phyloP scores from a whole-genome alignment of 208 protist species.

The Trichomonas vaginalis region DNA sequence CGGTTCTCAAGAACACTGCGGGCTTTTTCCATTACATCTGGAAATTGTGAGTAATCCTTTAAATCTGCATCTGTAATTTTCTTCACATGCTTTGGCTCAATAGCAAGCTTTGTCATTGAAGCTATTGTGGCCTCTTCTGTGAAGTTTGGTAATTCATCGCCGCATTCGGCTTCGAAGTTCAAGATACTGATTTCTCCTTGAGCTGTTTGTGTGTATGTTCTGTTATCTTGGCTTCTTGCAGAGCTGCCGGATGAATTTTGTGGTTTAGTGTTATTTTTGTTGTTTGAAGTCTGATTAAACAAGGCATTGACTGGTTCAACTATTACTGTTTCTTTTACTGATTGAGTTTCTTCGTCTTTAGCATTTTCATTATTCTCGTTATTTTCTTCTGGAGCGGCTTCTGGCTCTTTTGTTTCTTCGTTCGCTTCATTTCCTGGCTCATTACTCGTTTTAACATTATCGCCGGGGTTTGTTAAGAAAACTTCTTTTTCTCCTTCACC shows the following conservation, averaged over 20 bases:
- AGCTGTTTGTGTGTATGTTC: background rate
- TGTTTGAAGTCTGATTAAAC: background rate
- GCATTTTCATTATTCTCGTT: background rate
- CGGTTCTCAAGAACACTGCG: background rate
- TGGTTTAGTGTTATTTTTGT: background rate
- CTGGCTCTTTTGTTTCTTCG: background rate
- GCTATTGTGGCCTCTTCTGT: background rate
- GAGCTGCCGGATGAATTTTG: background rate
- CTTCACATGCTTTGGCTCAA: background rate
- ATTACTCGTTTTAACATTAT: background rate
- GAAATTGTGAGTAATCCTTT: background rate
- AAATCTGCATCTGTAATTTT: background rate
- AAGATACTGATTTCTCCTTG: background rate
- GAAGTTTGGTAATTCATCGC: background rate
- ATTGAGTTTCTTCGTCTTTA: background rate
- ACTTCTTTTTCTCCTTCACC: background rate
- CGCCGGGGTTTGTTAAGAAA: background rate
- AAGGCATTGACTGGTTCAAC: background rate
- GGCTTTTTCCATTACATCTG: background rate
- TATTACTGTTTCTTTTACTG: background rate
- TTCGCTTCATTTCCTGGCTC: background rate
- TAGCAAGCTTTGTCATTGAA: background rate
- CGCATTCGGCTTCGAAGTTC: constrained; percentile 5
- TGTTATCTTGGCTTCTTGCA: background rate
- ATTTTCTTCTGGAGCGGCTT: background rate